Conservation (phyloP, 192 early-diverging fungal species). For the Coemansia sp. region DNA sequence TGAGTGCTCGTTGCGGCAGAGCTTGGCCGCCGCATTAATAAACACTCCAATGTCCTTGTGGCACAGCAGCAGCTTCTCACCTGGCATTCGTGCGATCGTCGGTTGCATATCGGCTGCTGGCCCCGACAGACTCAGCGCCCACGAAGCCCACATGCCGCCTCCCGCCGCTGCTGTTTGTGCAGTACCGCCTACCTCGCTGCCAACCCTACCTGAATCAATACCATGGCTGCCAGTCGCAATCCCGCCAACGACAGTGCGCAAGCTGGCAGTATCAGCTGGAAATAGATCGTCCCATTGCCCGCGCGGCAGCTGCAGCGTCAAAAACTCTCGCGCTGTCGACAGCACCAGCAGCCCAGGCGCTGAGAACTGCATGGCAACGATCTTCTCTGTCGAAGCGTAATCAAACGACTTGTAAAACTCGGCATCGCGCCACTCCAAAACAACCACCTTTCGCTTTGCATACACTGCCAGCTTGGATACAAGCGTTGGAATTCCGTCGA, state of each 20-base stretch:
- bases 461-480: slow-evolving; percentile 74
- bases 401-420: slow-evolving; percentile 74
- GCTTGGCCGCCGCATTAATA: slow-evolving; percentile 48
- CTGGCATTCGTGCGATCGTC: slow-evolving; percentile 48
- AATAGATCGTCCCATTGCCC: slow-evolving; percentile 54
- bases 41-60: slow-evolving; percentile 52
- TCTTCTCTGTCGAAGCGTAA: slow-evolving; percentile 65
- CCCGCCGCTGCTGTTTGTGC: slow-evolving; percentile 9
- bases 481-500: slow-evolving; percentile 64
- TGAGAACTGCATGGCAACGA: slow-evolving; percentile 77
- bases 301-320: slow-evolving; percentile 49
- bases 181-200: not conserved
- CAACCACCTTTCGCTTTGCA: slow-evolving; percentile 66
- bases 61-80: slow-evolving; percentile 52
- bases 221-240: slow-evolving; percentile 2
- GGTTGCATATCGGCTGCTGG: slow-evolving; percentile 33
- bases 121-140: slow-evolving; percentile 42
- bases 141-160: slow-evolving; percentile 51
- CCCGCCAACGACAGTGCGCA: slow-evolving; percentile 43
- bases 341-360: slow-evolving; percentile 60
- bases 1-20: slow-evolving; percentile 40
- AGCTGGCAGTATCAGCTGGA: slow-evolving; percentile 46
- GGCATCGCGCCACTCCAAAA: slow-evolving; percentile 75
- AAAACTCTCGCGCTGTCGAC: slow-evolving; percentile 49
- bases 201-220: not conserved